Evolutionary conservation across 805 yeast species (phyloP), one percentile per base, ranked within the genome.

Genomic region (Saturnispora halmiae): DNA sequence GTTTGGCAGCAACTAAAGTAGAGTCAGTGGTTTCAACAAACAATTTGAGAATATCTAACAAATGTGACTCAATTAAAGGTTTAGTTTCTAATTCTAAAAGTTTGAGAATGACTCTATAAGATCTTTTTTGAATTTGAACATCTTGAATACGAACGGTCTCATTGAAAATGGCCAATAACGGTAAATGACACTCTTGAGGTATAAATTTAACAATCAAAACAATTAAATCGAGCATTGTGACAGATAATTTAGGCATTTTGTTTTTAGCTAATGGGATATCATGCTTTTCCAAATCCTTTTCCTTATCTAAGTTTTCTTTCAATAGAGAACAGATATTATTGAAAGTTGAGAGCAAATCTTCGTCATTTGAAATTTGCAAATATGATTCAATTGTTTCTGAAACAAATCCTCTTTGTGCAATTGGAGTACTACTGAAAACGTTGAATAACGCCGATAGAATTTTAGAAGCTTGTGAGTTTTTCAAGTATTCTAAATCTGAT

Each of bases 161-260:
- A 38, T 79, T 74, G 63, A 88, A 84, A 37, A 88, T 83, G n/a
- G 82, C 56, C 50, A 87, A 76, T 33, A 88, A 67, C 0, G 94
- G 85, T 52, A 72, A 70, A 60, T 84, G 82, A 4, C 82, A 73
- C 2, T 78, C 56, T 24, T 61, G 62, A 6, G 95, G 94, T 26
- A 92, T 77, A 53, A 82, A 84, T 52, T 83, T 82, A 21, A 90
- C 74, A 84, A 94, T 82, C 22, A 83, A 77, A 37, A 87, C 94
- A 40, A 87, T 72, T 43, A 92, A 69, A 58, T 92, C 98, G 81
- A 90, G 73, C 84, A 94, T 79, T 14, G 96, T 86, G 31, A 83
- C 77, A 48, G 86, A 75, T 48, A 79, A 63, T 38, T 74, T 70
- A 19, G 81, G 74, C 15, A 66, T 56, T 9, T 56, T 62, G 10